Evolutionary conservation across 2,329 filamentous ascomycete genomes (phyloP), one percentile per base, ranked within the genome.

Genomic region (Verticillium longisporum): DNA sequence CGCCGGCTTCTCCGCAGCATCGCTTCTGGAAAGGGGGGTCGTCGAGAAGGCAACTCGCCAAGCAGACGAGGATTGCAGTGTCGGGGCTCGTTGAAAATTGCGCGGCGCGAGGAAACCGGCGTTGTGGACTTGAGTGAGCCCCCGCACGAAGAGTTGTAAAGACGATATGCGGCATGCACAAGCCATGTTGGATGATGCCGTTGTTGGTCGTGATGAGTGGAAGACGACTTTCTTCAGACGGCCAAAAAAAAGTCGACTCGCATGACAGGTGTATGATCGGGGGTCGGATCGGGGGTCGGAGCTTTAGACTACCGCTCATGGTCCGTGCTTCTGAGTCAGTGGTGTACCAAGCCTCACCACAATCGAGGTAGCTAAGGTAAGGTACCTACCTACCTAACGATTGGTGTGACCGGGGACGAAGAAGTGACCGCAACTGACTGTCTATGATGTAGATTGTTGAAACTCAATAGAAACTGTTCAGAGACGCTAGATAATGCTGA

Each of bases 101-200:
- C 37, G 56, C 26, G 50, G 10, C 62, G 37, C 32, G 38, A n/a
- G 55, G 45, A 55, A 38, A 38, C 65, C 60, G 11, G 70, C 68
- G 53, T 67, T 66, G 61, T 79, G 75, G 33, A 77, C 68, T 64
- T 79, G 75, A 2, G 71, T 70, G 33, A 84, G 71, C 34, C 75
- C 79, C 62, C 76, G 77, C 13, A 83, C 69, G 62, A 84, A 84
- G n/a, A 78, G 73, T 60, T 74, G 72, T 66, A 82, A 69, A 9
- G 81, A 74, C 34, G 74, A 71, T 6, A 72, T 74, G 61, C 79
- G 77, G 63, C 81, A 84, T 26, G 76, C 70, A 67, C 81, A 83
- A 63, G 68, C 74, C 81, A 83, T 83, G 56, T 63, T 68, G 63
- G 45, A 31, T 21, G 45, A 3, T n/a, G 11, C 21, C 7, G 45